These are phyloP conservation scores for Lagenidium giganteum DNA, from an alignment of 352 stramenopile genomes.

Conservation along the genomic window DNA sequence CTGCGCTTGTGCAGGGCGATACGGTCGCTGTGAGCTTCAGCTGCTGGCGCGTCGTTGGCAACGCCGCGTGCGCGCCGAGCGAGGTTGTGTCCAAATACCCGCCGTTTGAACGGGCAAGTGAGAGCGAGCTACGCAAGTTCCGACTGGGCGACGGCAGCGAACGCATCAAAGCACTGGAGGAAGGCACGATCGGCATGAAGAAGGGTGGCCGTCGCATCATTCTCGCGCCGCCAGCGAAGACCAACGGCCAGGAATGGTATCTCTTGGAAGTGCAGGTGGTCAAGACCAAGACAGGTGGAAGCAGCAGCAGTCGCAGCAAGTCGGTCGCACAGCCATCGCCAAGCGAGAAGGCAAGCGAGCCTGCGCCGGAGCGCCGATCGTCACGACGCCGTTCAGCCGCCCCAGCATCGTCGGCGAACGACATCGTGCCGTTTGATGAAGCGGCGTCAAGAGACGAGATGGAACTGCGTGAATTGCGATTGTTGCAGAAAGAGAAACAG, in stretches of 20 bases:
- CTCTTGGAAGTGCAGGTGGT: conserved; percentile 70
- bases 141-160: conserved; percentile 70
- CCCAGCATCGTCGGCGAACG: conserved; percentile 17
- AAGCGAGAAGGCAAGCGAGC: background rate
- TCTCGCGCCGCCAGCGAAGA: conserved; percentile 76
- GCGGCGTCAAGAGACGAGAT: conserved; percentile 41
- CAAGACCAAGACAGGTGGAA: conserved; percentile 55
- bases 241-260: conserved; percentile 80
- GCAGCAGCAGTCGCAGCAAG: background rate
- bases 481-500: conserved; percentile 47
- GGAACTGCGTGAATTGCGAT: conserved; percentile 44
- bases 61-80: conserved; percentile 38
- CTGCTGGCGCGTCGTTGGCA: conserved; percentile 75
- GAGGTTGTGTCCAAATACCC: conserved; percentile 77
- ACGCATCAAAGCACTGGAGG: conserved; percentile 86
- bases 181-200: conserved; percentile 85
- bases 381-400: conserved; percentile 9
- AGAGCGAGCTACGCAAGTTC: conserved; percentile 59
- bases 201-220: conserved; percentile 86
- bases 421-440: conserved; percentile 50
- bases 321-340: background rate
- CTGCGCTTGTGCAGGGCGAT: conserved; percentile 19
- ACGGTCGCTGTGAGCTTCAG: conserved; percentile 62
- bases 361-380: background rate
- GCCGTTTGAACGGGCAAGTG: conserved; percentile 60